Conservation (phyloP, 208 protist genomes). For the Acanthamoeba comandoni region DNA sequence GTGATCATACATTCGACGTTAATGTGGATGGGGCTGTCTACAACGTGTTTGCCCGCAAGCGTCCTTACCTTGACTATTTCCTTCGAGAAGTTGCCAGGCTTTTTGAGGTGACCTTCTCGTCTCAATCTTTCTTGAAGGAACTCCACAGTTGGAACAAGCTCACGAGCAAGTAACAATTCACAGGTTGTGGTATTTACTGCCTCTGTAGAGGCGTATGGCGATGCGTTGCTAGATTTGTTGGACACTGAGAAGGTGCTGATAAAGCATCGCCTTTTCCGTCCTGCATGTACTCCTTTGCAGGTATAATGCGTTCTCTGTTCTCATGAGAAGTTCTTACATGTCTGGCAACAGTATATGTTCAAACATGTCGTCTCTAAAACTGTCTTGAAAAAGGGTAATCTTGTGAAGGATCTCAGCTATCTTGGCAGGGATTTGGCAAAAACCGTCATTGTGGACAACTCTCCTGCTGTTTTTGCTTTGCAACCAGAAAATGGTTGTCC, state of each 20-base stretch:
- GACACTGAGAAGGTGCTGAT: conserved; percentile 79
- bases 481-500: conserved; percentile 87
- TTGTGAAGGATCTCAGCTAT: conserved; percentile 86
- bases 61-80: conserved; percentile 84
- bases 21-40: conserved; percentile 11
- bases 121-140: neutral
- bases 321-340: neutral
- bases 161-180: neutral
- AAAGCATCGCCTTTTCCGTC: conserved; percentile 40
- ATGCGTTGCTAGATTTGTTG: conserved; percentile 86
- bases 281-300: conserved; percentile 6
- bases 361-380: conserved; percentile 24
- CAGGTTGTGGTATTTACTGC: conserved; percentile 88
- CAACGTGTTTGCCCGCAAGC: conserved; percentile 62
- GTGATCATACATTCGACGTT: conserved; percentile 54
- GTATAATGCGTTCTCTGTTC: neutral
- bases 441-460: conserved; percentile 88
- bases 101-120: conserved; percentile 81
- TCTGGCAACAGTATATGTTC: neutral
- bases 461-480: conserved; percentile 84
- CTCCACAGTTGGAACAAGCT: neutral
- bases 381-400: conserved; percentile 84
- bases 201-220: conserved; percentile 86
- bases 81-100: conserved; percentile 72
- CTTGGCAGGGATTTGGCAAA: conserved; percentile 83